Percentiles rank a stretch among this genome's conserved stretches.
These are phyloP conservation scores for Cornus kousa DNA, from an alignment of 148 eudicot species.

Conservation along the genomic window DNA sequence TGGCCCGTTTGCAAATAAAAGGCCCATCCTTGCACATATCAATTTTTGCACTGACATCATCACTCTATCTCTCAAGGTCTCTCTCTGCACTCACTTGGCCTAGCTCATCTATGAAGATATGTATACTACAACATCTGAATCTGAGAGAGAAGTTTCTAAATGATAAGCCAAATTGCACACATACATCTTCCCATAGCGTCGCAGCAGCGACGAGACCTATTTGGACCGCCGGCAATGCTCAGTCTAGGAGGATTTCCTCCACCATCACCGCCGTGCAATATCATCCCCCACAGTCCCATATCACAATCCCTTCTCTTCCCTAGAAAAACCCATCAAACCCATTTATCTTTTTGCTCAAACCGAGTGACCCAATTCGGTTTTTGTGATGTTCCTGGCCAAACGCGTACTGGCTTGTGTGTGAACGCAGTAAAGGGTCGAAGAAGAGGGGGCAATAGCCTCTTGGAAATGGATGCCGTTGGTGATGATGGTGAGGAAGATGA, in stretches of 20 bases:
- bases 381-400: constrained; percentile 22
- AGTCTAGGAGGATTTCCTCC: constrained; percentile 30
- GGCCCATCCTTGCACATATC: too few species aligned
- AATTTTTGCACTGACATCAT: too few species aligned
- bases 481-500: constrained; percentile 29
- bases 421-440: constrained; percentile 38
- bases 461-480: constrained; percentile 32
- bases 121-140: too few species aligned
- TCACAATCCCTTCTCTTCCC: constrained; percentile 18
- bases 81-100: too few species aligned
- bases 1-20: too few species aligned
- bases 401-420: constrained; percentile 36
- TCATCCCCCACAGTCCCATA: constrained; percentile 10
- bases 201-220: background rate
- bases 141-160: background rate
- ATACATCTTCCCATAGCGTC: background rate
- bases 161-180: background rate
- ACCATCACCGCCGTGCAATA: constrained; percentile 25
- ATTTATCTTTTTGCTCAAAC: constrained; percentile 18
- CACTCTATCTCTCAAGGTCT: too few species aligned
- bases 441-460: constrained; percentile 13
- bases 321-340: constrained; percentile 16
- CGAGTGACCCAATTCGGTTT: constrained; percentile 22
- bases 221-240: constrained; percentile 37
- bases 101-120: too few species aligned